phyloP scores from a whole-genome alignment of 1,139 yeast species.

The Lodderomyces pseudojiufengensis region DNA sequence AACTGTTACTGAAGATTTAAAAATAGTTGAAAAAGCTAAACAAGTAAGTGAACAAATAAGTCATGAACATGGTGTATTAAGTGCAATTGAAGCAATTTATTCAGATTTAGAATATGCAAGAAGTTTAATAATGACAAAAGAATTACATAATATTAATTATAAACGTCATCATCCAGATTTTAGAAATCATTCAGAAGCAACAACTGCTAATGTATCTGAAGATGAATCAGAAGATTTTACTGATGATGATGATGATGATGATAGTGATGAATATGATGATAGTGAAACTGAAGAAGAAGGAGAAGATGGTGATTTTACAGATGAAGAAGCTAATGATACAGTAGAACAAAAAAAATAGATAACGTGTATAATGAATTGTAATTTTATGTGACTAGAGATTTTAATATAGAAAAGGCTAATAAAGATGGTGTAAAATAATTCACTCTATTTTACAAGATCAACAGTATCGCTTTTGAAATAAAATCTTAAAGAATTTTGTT shows the following conservation, averaged over 20 bases:
- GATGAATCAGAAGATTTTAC: slow-evolving; percentile 16
- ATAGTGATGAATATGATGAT: slow-evolving; percentile 10
- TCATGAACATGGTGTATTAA: slow-evolving; percentile 72
- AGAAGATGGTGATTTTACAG: slow-evolving; percentile 2
- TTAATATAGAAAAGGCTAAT: too few species aligned
- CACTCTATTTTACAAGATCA: too few species aligned
- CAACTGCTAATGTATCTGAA: slow-evolving; percentile 26
- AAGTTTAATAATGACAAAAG: slow-evolving; percentile 31
- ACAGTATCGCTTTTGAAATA: too few species aligned
- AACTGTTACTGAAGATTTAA: slow-evolving; percentile 62
- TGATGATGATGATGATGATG: slow-evolving; percentile 15
- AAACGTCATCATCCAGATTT: slow-evolving; percentile 20
- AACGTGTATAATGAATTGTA: neutral
- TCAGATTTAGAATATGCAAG: slow-evolving; percentile 76
- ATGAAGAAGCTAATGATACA: neutral
- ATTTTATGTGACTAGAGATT: too few species aligned
- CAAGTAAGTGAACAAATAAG: slow-evolving; percentile 58
- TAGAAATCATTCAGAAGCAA: slow-evolving; percentile 21
- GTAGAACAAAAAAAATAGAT: too few species aligned
- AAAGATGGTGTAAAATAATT: too few species aligned
- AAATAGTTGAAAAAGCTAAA: slow-evolving; percentile 64
- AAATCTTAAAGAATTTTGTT: too few species aligned
- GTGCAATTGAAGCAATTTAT: slow-evolving; percentile 75
- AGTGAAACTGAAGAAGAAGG: slow-evolving; percentile 7
- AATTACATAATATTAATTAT: slow-evolving; percentile 23